Evolutionary conservation across 352 stramenopile species (phyloP).

Genomic region (Phytophthora podocarpi): DNA sequence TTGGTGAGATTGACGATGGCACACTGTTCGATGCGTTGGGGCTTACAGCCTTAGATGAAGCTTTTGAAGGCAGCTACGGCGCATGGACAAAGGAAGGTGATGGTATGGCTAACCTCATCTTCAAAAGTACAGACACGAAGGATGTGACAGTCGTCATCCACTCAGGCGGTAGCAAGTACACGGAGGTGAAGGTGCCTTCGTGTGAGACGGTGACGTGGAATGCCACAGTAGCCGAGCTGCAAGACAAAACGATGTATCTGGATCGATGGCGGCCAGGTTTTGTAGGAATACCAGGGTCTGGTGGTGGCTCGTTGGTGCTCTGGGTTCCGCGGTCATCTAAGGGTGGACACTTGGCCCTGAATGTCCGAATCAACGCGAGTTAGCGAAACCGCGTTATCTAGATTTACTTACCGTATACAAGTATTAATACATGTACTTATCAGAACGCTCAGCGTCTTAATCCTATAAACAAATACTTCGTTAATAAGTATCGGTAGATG

Average conservation of each 20-base stretch:
- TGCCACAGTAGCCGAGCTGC: slow-evolving; percentile 31
- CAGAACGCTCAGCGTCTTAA: slow-evolving; percentile 10
- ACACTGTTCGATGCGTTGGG: slow-evolving; percentile 30
- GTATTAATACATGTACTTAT: too few relatives aligned
- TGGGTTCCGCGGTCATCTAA: slow-evolving; percentile 42
- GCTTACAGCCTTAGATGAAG: slow-evolving; percentile 36
- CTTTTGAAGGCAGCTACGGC: slow-evolving; percentile 46
- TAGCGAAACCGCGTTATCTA: slow-evolving; percentile 19
- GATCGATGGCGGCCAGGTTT: slow-evolving; percentile 56
- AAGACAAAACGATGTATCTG: slow-evolving; percentile 62
- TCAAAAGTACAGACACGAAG: slow-evolving; percentile 35
- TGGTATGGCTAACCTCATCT: slow-evolving; percentile 37
- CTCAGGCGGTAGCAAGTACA: slow-evolving; percentile 39
- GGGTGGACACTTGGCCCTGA: slow-evolving; percentile 39
- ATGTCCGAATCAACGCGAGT: slow-evolving; percentile 47
- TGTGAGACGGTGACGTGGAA: slow-evolving; percentile 42
- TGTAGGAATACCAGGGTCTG: slow-evolving; percentile 31
- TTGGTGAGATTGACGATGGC: slow-evolving; percentile 56
- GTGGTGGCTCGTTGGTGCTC: slow-evolving; percentile 43
- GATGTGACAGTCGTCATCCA: slow-evolving; percentile 29
- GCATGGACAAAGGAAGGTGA: slow-evolving; percentile 44
- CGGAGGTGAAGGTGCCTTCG: slow-evolving; percentile 37
- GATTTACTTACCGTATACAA: too few relatives aligned
- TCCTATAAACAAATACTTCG: background rate
- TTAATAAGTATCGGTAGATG: too few relatives aligned